A percentile compares a stretch with the other conserved stretches of the same genome.
phyloP scores from a whole-genome alignment of 352 stramenopile species.

The Elongisporangium senticosum region DNA sequence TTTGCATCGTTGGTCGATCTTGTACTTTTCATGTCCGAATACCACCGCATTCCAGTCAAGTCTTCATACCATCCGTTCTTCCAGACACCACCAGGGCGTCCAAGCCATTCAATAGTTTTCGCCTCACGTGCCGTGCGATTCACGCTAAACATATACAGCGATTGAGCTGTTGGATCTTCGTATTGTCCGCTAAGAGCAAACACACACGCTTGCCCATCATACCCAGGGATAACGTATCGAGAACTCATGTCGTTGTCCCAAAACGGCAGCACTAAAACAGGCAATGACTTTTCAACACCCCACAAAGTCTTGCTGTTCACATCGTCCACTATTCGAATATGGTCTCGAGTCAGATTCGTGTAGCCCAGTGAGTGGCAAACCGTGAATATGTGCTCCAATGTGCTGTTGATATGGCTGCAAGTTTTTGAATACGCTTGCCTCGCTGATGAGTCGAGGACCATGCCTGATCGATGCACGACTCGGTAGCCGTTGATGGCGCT shows the following conservation, averaged over 20 bases:
- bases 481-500: conserved; percentile 22
- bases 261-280: conserved; percentile 11
- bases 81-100: conserved; percentile 16
- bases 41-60: conserved; percentile 9
- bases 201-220: conserved; percentile 8
- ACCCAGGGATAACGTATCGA: conserved; percentile 7
- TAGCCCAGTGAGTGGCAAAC: conserved; percentile 11
- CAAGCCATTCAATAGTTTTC: conserved; percentile 17
- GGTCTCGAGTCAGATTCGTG: conserved; percentile 6
- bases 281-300: conserved; percentile 3
- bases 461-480: conserved; percentile 8
- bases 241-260: conserved; percentile 7
- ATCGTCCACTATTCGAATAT: conserved; percentile 7
- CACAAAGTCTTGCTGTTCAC: conserved; percentile 2
- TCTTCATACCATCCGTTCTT: conserved; percentile 25
- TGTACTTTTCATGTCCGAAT: not conserved
- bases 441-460: not conserved
- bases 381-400: conserved; percentile 9
- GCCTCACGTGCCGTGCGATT: conserved; percentile 9
- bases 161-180: not conserved
- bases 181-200: conserved; percentile 7
- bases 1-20: conserved; percentile 10
- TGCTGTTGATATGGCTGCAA: conserved; percentile 6
- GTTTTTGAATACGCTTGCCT: not conserved
- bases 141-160: not conserved